phyloP scores from a whole-genome alignment of 1,284 basidiomycete species.

The Stygiomarasmius scandens region DNA sequence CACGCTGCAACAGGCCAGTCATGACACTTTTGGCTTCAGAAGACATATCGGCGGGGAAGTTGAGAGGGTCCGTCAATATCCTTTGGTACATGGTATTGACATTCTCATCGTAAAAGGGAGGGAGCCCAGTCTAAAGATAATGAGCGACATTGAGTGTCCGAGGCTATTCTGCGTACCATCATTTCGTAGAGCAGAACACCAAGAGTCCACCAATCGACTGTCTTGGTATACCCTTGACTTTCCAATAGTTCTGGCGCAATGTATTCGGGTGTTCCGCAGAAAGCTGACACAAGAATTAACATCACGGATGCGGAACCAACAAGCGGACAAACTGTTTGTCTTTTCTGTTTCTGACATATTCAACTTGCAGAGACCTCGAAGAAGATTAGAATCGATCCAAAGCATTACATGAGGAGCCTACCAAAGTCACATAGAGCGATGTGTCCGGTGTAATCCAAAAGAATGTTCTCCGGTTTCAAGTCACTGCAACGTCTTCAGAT shows the following conservation, averaged over 20 bases:
- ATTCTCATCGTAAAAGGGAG: conserved; percentile 98
- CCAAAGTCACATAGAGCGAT: conserved; percentile 98
- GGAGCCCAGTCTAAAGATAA: conserved; percentile 78
- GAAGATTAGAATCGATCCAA: not conserved
- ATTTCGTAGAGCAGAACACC: conserved; percentile 98
- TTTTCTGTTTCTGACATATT: conserved; percentile 99
- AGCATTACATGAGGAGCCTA: conserved; percentile 21
- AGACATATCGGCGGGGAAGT: conserved; percentile 91
- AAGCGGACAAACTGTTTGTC: conserved; percentile 82
- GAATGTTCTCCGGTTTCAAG: conserved; percentile 96
- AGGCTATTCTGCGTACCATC: conserved; percentile 62
- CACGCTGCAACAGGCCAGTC: conserved; percentile 85
- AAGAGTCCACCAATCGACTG: conserved; percentile 99
- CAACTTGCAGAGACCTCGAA: conserved; percentile 88
- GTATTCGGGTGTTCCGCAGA: conserved; percentile 99
- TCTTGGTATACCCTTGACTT: conserved; percentile 98
- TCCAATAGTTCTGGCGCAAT: conserved; percentile 94
- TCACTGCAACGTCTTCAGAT: conserved; percentile 55
- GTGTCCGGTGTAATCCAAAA: conserved; percentile 96
- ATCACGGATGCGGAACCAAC: conserved; percentile 4
- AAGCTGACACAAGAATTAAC: conserved; percentile 56
- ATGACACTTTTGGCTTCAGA: conserved; percentile 90
- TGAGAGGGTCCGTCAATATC: conserved; percentile 91
- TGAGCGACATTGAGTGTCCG: not conserved
- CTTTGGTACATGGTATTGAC: conserved; percentile 98